Evolutionary conservation across 768 basidiomycete genomes (phyloP).

Genomic region (Sporobolomyces phaffii): DNA sequence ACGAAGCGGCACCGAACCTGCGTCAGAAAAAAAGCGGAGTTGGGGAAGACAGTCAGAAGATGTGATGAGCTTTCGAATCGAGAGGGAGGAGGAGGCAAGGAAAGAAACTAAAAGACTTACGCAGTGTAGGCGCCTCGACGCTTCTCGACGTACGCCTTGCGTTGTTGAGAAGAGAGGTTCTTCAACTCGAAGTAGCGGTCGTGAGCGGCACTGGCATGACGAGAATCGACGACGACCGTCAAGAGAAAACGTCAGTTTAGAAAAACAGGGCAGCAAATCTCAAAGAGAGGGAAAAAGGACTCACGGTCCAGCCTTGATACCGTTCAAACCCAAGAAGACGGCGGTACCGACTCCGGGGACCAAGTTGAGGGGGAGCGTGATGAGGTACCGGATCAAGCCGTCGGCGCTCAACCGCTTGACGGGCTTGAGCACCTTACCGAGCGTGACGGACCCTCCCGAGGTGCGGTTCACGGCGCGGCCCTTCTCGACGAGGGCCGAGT

Average conservation of each 20-base stretch:
- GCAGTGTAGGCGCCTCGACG: slow-evolving; percentile 61
- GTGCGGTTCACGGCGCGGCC: slow-evolving; percentile 46
- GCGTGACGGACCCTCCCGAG: slow-evolving; percentile 40
- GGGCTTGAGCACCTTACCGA: background rate
- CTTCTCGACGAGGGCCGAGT: slow-evolving; percentile 48
- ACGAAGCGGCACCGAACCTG: slow-evolving; percentile 59
- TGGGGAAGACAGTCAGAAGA: background rate
- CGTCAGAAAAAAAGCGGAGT: background rate
- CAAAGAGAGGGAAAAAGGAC: background rate
- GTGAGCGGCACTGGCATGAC: slow-evolving; percentile 54
- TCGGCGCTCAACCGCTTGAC: slow-evolving; percentile 40
- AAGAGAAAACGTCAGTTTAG: background rate
- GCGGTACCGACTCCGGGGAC: slow-evolving; percentile 63
- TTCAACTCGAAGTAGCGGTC: slow-evolving; percentile 66
- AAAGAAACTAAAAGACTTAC: slow-evolving; percentile 49
- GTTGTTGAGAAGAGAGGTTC: slow-evolving; percentile 50
- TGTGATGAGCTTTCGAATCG: background rate
- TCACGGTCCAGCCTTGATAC: slow-evolving; percentile 33
- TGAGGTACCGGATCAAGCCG: slow-evolving; percentile 55
- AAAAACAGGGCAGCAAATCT: no score
- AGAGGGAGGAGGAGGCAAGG: background rate
- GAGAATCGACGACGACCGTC: slow-evolving; percentile 24
- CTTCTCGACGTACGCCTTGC: slow-evolving; percentile 49
- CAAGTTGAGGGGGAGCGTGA: slow-evolving; percentile 63
- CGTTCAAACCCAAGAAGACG: slow-evolving; percentile 57